Evolutionary conservation across 345 rosid genomes (phyloP), one percentile per base, ranked within the genome.

Genomic region (Pseudoturritis turrita): DNA sequence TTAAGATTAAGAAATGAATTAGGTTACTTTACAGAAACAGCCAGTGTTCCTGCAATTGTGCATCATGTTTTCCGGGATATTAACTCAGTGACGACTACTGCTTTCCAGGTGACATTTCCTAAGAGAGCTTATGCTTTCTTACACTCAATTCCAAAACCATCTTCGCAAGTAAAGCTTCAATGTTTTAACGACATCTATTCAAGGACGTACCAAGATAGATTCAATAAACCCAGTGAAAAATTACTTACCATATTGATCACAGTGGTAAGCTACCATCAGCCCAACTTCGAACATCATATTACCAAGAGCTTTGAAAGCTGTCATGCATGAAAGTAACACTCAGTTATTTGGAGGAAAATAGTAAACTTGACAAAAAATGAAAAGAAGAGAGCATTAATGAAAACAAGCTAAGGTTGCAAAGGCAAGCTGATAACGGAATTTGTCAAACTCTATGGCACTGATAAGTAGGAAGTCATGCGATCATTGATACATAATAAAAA

Each of bases 291-390:
- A 65, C 70, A 90, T 86, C 79, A 87, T 83, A 80, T 88, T 89
- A 53, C 92, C 97, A 60, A 94, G 87, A 60, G 86, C 88, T 85
- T 89, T 94, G 81, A 94, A 91, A 82, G 94, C 97, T 91, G 77
- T 56, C 78, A 55, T 73, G 44, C 36, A 40, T 39, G 31, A 19
- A 72, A 61, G 54, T 22, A 53, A 21, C 51, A 33, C 28, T 70
- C 46, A 54, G 61, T 53, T 71, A 37, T 43, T 35, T 15, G 18
- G 19, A 37, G 52, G 41, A 64, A 21, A 2, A 15, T 59, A 62
- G 14, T 23, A 35, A 40, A 65, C 26, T 43, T 4, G 13, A 65
- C 10, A 54, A n/a, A 19, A 74, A 63, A 14, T 19, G 29, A 56
- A 31, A 58, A 3, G 12, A 45, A 45, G 25, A 54, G 7, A 18